Percentiles rank a stretch among this genome's conserved stretches.
Conservation (phyloP, 169 alveolate genomes). For the Plasmodium ovale region DNA sequence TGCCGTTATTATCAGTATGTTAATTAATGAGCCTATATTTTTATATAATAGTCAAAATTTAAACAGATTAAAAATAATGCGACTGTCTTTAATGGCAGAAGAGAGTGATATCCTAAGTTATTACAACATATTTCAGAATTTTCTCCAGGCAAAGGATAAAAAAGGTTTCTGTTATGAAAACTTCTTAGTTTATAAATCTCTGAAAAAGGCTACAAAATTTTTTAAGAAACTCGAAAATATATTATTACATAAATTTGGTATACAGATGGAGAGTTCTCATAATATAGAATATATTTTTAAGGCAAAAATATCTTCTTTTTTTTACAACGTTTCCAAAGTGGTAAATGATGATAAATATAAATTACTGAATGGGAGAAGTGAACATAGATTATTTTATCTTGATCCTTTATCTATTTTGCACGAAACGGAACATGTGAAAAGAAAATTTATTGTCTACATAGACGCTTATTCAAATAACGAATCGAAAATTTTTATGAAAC, state of each 20-base stretch:
- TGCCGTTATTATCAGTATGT: slow-evolving; percentile 50
- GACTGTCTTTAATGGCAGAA: slow-evolving; percentile 70
- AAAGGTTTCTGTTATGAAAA: slow-evolving; percentile 54
- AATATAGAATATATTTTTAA: slow-evolving; percentile 44
- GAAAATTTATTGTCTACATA: slow-evolving; percentile 73
- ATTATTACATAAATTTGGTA: slow-evolving; percentile 48
- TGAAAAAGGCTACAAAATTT: slow-evolving; percentile 43
- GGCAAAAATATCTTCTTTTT: slow-evolving; percentile 63
- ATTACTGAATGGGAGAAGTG: slow-evolving; percentile 34
- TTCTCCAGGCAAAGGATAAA: slow-evolving; percentile 54
- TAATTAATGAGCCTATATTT: slow-evolving; percentile 69
- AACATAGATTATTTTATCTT: slow-evolving; percentile 4
- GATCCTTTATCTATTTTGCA: slow-evolving; percentile 54
- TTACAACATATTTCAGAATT: slow-evolving; percentile 66
- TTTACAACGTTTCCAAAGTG: slow-evolving; percentile 66
- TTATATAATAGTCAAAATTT: slow-evolving; percentile 10
- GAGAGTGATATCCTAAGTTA: slow-evolving; percentile 75
- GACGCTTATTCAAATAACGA: slow-evolving; percentile 64
- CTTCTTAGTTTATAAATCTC: slow-evolving; percentile 53
- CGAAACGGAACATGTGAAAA: slow-evolving; percentile 22
- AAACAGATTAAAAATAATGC: slow-evolving; percentile 33
- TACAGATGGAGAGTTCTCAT: slow-evolving; percentile 39
- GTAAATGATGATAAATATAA: slow-evolving; percentile 37
- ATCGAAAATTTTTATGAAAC: slow-evolving; percentile 42
- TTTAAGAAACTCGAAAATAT: slow-evolving; percentile 48